Conservation (phyloP, 139 green algal species). For the Marvania coccoides region DNA sequence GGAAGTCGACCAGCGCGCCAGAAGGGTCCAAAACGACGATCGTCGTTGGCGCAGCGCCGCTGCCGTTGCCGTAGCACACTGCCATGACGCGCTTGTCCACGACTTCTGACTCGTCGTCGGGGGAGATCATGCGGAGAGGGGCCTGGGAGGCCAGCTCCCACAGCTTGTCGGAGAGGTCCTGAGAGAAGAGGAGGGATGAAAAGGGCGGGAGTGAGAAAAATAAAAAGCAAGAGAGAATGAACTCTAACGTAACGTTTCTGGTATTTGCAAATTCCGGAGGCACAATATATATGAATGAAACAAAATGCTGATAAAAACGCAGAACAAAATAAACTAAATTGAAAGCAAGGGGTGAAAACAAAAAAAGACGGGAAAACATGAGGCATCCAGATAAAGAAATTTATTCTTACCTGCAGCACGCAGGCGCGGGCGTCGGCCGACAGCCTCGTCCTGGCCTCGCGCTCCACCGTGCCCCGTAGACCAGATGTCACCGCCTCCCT, state of each 20-base stretch:
- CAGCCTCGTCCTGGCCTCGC: conserved; percentile 35
- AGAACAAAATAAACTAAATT: too few relatives aligned
- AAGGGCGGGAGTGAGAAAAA: too few relatives aligned
- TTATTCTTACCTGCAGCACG: too few relatives aligned
- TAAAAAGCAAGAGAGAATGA: too few relatives aligned
- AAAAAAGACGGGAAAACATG: too few relatives aligned
- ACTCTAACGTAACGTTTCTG: too few relatives aligned
- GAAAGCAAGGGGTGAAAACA: too few relatives aligned
- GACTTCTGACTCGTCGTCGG: conserved; percentile 28
- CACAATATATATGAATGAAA: too few relatives aligned
- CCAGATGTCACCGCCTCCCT: conserved; percentile 10
- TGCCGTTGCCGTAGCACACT: conserved; percentile 54
- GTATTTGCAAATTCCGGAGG: too few relatives aligned
- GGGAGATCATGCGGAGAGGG: conserved; percentile 13
- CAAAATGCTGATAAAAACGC: too few relatives aligned
- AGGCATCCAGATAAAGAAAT: too few relatives aligned
- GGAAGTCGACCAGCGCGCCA: conserved; percentile 26
- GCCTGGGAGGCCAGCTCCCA: conserved; percentile 41
- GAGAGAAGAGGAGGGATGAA: too few relatives aligned
- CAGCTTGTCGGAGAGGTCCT: conserved; percentile 20
- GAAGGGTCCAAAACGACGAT: conserved; percentile 59
- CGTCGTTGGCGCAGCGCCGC: conserved; percentile 44
- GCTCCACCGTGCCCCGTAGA: conserved; percentile 54
- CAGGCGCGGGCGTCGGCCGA: conserved; percentile 14
- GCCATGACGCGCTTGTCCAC: conserved; percentile 56